These are phyloP conservation scores for Mollisiaceae sp. DNA, from an alignment of 2,329 filamentous ascomycete genomes.

Conservation along the genomic window DNA sequence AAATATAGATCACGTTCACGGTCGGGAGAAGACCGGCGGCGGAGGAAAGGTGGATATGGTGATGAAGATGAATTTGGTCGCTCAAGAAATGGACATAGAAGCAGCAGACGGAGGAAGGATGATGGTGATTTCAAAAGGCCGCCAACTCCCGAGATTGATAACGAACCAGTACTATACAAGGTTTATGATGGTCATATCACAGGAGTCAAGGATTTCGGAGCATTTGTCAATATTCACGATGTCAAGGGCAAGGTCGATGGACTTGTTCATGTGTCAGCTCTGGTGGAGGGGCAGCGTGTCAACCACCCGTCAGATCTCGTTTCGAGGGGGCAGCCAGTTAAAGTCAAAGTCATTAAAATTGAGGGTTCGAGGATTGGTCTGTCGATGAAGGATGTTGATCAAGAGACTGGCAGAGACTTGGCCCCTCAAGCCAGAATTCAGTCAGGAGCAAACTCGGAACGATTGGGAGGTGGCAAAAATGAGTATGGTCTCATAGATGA, in stretches of 20 bases:
- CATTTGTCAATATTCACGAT: slow-evolving; percentile 89
- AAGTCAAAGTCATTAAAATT: slow-evolving; percentile 90
- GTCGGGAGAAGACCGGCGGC: slow-evolving; percentile 51
- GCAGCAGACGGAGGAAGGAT: slow-evolving; percentile 50
- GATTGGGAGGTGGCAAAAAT: slow-evolving; percentile 70
- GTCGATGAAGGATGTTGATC: slow-evolving; percentile 98
- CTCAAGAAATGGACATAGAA: slow-evolving; percentile 47
- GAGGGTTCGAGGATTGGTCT: slow-evolving; percentile 82
- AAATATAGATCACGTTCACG: slow-evolving; percentile 57
- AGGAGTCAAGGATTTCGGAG: slow-evolving; percentile 93
- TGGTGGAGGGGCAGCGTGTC: slow-evolving; percentile 83
- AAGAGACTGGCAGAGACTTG: slow-evolving; percentile 82
- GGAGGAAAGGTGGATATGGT: slow-evolving; percentile 54
- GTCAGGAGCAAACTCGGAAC: slow-evolving; percentile 89
- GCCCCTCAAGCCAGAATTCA: slow-evolving; percentile 78
- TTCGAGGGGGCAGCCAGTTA: slow-evolving; percentile 79
- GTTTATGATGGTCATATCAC: slow-evolving; percentile 90
- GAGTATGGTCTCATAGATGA: slow-evolving; percentile 57
- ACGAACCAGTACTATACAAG: slow-evolving; percentile 81
- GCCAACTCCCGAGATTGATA: slow-evolving; percentile 78
- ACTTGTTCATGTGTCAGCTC: slow-evolving; percentile 89
- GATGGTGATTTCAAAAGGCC: slow-evolving; percentile 68
- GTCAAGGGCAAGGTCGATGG: slow-evolving; percentile 90
- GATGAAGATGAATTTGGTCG: slow-evolving; percentile 66
- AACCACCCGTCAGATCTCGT: slow-evolving; percentile 92